Evolutionary conservation across 192 early-diverging fungal genomes (phyloP).

Genomic region (Linnemannia schmuckeri): DNA sequence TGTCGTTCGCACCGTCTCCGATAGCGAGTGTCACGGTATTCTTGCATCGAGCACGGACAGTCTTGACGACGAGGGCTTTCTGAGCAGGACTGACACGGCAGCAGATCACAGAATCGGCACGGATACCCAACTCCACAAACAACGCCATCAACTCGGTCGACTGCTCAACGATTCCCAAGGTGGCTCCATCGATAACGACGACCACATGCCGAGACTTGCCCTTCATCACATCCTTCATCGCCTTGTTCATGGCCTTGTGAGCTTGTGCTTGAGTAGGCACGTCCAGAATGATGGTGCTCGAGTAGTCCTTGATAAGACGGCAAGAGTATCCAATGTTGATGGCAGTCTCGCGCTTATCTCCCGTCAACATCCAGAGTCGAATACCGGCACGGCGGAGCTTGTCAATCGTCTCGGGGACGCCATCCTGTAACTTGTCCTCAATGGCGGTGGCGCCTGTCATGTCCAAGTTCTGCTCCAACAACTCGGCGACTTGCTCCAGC

Average conservation of each 20-base stretch:
- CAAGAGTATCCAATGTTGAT: slow-evolving; percentile 92
- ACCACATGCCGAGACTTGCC: slow-evolving; percentile 58
- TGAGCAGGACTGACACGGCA: slow-evolving; percentile 92
- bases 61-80: slow-evolving; percentile 89
- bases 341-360: slow-evolving; percentile 93
- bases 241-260: slow-evolving; percentile 49
- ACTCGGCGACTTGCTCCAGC: slow-evolving; percentile 71
- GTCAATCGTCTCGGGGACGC: slow-evolving; percentile 88
- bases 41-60: slow-evolving; percentile 64
- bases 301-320: slow-evolving; percentile 69
- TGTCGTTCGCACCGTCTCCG: slow-evolving; percentile 96
- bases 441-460: slow-evolving; percentile 91
- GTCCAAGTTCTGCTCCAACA: slow-evolving; percentile 79
- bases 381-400: slow-evolving; percentile 83
- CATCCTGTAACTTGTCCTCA: slow-evolving; percentile 89
- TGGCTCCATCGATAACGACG: slow-evolving; percentile 61
- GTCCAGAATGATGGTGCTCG: slow-evolving; percentile 61
- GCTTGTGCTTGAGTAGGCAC: slow-evolving; percentile 52
- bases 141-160: slow-evolving; percentile 64
- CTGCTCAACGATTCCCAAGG: slow-evolving; percentile 61
- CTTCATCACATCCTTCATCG: slow-evolving; percentile 56
- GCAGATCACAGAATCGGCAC: slow-evolving; percentile 87
- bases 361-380: slow-evolving; percentile 92
- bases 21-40: slow-evolving; percentile 81
- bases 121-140: slow-evolving; percentile 82